These are phyloP conservation scores for Termitomyces bulborhizus DNA, from an alignment of 768 basidiomycete genomes.

Conservation along the genomic window DNA sequence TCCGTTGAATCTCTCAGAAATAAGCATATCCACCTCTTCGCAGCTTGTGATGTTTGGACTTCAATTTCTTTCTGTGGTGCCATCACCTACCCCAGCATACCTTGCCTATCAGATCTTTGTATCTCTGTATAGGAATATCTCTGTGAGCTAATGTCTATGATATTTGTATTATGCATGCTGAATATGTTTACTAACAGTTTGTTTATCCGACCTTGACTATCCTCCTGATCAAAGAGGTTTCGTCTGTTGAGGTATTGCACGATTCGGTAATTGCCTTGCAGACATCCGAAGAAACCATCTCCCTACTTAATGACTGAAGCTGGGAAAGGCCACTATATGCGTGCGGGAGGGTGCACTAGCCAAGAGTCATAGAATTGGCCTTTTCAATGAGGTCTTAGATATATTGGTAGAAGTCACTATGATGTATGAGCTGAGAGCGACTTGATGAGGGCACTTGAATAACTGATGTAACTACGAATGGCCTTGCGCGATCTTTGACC, in stretches of 20 bases:
- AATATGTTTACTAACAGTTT: neutral
- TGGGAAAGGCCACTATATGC: no score
- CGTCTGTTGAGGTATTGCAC: neutral
- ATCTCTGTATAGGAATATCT: neutral
- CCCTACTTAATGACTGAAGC: neutral
- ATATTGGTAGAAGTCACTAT: no score
- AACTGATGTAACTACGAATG: no score
- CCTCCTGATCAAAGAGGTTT: neutral
- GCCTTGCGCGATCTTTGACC: no score
- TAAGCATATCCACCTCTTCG: neutral
- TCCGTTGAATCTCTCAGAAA: neutral
- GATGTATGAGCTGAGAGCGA: no score
- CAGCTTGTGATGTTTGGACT: neutral
- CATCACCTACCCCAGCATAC: no score
- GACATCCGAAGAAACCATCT: neutral
- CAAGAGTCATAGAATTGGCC: no score
- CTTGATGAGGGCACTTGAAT: no score
- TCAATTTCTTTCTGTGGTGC: neutral
- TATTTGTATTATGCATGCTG: neutral
- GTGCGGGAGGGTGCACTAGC: no score
- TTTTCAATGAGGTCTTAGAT: no score
- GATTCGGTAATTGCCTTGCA: neutral
- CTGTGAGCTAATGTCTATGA: neutral
- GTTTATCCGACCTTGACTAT: neutral
- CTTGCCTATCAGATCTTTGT: neutral